Evolutionary conservation across 1,284 basidiomycete genomes (phyloP).

Genomic region (Trichosporon asahii): DNA sequence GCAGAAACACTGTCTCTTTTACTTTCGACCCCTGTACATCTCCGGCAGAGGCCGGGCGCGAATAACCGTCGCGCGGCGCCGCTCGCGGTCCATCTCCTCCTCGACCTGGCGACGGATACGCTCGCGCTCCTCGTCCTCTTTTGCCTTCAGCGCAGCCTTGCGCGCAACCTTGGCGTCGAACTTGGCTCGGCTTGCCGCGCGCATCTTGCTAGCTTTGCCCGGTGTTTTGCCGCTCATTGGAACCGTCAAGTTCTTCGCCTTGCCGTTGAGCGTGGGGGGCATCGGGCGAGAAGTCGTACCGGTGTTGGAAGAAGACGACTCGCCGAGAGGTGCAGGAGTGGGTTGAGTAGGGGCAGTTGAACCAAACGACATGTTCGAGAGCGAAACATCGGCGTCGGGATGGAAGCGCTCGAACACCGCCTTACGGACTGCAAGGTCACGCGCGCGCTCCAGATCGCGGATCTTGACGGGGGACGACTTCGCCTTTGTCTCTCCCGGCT

Average conservation of each 20-base stretch:
- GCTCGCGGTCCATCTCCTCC: conserved; percentile 28
- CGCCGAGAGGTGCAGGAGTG: neutral
- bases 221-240: conserved; percentile 18
- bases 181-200: conserved; percentile 28
- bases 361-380: neutral
- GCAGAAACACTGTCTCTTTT: neutral
- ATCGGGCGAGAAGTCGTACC: neutral
- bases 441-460: conserved; percentile 30
- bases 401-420: conserved; percentile 33
- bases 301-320: neutral
- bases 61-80: conserved; percentile 35
- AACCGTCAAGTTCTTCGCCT: neutral
- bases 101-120: conserved; percentile 28
- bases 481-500: conserved; percentile 25
- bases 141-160: conserved; percentile 19
- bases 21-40: conserved; percentile 27
- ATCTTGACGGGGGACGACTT: conserved; percentile 24
- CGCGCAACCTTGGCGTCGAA: conserved; percentile 25
- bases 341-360: neutral
- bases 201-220: conserved; percentile 31
- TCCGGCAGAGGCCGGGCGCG: conserved; percentile 39
- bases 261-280: neutral
- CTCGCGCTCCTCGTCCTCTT: conserved; percentile 22
- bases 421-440: conserved; percentile 26
- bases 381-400: neutral